Base-by-base conservation (phyloP, 805 yeast species). In the Saccharomycopsis microspora region DNA sequence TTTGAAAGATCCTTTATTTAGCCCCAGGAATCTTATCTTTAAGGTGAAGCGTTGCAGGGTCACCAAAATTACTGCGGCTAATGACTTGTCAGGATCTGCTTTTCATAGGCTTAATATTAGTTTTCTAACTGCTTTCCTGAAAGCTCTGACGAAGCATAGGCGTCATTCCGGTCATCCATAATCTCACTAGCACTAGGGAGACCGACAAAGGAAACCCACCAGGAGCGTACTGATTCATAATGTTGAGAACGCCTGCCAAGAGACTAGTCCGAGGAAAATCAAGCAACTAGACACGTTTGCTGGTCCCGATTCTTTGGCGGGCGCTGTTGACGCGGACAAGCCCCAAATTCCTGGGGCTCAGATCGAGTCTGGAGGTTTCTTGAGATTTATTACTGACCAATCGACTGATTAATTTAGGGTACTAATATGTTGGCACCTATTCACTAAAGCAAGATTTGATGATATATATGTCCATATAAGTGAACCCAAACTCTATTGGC, bases 171-270 rank as follows among this genome's bases (percentile, higher is more conserved):
- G 45, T 84, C 90, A 46, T 76, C 76, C 35, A 80, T 66, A 61
- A 84, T 82, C 3, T 62, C 69, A 50, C 80, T 70, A n/a, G 76
- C 64, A 30, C 81, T 83, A 1, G 88, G 82, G 58, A 80, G 83
- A 51, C 36, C 8, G 8, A n/a, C 10, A 34, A 10, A 29, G 6
- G 27, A 7, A n/a, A n/a, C 28, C 33, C 35, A 30, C 36, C 39
- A 8, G 50, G 50, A 4, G 50, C 42, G 8, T 19, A 9, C 5
- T 40, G 44, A 30, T 39, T 39, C 8, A 43, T 33, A 32, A 47
- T 30, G 33, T 45, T 45, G 30, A 51, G 42, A 5, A 51, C 54
- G 41, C 46, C 54, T 4, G 54, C 54, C 32, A 51, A 44, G 19
- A 51, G 39, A 32, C 54, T 52, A 41, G 46, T 46, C 6, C 46